Percentiles rank a stretch among this genome's conserved stretches.
Evolutionary conservation across 768 basidiomycete species (phyloP).

Genomic region (Tylopilus plumbeoviolaceoides): DNA sequence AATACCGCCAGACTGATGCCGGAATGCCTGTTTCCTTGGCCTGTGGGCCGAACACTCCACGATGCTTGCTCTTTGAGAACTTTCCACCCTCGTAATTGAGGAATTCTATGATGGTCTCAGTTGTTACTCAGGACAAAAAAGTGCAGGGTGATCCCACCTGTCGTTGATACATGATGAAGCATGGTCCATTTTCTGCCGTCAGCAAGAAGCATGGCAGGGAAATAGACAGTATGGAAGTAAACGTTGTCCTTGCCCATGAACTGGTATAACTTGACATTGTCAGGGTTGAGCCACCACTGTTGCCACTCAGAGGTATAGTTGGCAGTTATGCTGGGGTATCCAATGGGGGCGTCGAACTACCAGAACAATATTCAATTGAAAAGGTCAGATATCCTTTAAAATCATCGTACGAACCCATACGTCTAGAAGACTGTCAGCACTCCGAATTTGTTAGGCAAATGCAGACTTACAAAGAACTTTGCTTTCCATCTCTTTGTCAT

Average conservation of each 20-base stretch:
- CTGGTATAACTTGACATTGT: constrained; percentile 88
- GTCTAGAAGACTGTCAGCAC: constrained; percentile 43
- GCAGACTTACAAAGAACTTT: constrained; percentile 90
- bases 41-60: constrained; percentile 94
- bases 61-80: constrained; percentile 95
- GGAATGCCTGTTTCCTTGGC: constrained; percentile 93
- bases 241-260: constrained; percentile 99
- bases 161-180: constrained; percentile 91
- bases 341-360: constrained; percentile 96
- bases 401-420: constrained; percentile 72
- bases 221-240: constrained; percentile 97
- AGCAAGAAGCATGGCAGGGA: constrained; percentile 84
- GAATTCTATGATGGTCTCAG: constrained; percentile 60
- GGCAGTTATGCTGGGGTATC: constrained; percentile 96
- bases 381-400: background rate
- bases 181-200: constrained; percentile 92
- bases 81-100: constrained; percentile 98
- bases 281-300: constrained; percentile 93
- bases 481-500: constrained; percentile 80
- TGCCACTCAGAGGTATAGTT: constrained; percentile 94
- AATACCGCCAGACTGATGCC: constrained; percentile 95
- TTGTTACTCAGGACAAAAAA: background rate
- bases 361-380: constrained; percentile 2
- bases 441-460: background rate
- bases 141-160: constrained; percentile 52